phyloP scores from a whole-genome alignment of 257 asterid species.

The Avicennia marina region DNA sequence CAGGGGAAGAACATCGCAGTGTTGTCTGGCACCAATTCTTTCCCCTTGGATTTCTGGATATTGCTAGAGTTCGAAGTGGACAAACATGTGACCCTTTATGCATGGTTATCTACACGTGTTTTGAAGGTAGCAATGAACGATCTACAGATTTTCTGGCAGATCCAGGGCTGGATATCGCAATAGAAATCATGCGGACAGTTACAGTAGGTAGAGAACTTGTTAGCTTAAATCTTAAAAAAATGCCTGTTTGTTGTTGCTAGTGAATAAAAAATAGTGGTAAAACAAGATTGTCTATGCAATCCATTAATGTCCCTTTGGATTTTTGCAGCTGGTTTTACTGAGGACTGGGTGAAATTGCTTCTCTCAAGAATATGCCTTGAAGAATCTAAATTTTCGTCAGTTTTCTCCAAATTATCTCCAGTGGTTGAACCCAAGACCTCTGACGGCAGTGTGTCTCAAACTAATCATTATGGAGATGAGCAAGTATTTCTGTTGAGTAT shows the following conservation, averaged over 20 bases:
- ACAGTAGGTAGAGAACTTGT: slow-evolving; percentile 37
- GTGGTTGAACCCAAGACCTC: slow-evolving; percentile 13
- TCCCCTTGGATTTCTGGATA: slow-evolving; percentile 44
- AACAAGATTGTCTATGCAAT: neutral
- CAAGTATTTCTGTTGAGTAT: slow-evolving; percentile 52
- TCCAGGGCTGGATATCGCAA: slow-evolving; percentile 38
- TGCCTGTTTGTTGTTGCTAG: neutral
- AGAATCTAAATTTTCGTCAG: slow-evolving; percentile 27
- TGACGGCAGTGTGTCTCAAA: slow-evolving; percentile 13
- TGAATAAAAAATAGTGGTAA: neutral
- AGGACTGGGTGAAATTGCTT: slow-evolving; percentile 62
- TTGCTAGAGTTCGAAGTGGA: slow-evolving; percentile 47
- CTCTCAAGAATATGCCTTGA: slow-evolving; percentile 58
- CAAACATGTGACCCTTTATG: slow-evolving; percentile 76
- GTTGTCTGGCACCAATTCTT: slow-evolving; percentile 62
- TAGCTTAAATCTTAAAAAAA: neutral
- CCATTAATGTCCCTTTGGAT: slow-evolving; percentile 4
- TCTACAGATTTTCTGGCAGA: slow-evolving; percentile 38
- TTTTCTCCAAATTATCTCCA: slow-evolving; percentile 44
- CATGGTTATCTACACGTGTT: slow-evolving; percentile 69
- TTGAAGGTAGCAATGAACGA: slow-evolving; percentile 31
- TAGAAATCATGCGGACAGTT: slow-evolving; percentile 49
- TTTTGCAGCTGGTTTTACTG: slow-evolving; percentile 61
- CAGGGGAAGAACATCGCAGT: slow-evolving; percentile 51
- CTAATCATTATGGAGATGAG: slow-evolving; percentile 32